Evolutionary conservation across 169 alveolate species (phyloP), one percentile per base, ranked within the genome.

Genomic region (Plasmodium relictum): DNA sequence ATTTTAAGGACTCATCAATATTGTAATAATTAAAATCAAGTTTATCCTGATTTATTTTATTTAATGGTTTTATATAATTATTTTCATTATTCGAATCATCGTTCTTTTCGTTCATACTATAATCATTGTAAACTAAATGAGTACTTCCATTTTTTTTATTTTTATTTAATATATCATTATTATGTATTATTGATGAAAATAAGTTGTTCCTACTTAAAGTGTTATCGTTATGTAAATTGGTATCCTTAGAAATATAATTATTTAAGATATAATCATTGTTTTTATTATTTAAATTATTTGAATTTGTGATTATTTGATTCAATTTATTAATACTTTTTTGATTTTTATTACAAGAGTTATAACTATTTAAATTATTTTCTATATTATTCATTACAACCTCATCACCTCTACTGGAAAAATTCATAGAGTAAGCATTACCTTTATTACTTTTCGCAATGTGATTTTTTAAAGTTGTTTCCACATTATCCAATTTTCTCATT

Each of bases 381-480:
- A 14, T 10, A 14, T 48, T 48, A 48, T 48, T 48, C 58, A 48
- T 14, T 48, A 48, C 16, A 48, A 0, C 1, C 5, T 14, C 16
- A 48, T 48, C 5, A 48, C 6, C 16, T 10, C 58, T 52, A 54
- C 16, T 41, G 1, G 48, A 37, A 31, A 20, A 24, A 31, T 44
- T 41, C 20, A 37, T 10, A 10, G 42, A 16, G 26, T 4, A 45
- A 42, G 6, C 6, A 26, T 20, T 10, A 12, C 16, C 68, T 59
- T 48, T 39, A 37, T 12, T n/a, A 58, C 41, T 22, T 7, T 59
- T n/a, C 68, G 61, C 68, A 5, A 50, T 9, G 39, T 50, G 45
- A 3, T 71, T 41, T 26, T 71, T 59, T 14, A 71, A 26, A n/a
- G 39, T 58, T 26, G 41, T 71, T 39, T 62, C 54, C 52, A 41